Evolutionary conservation across 768 basidiomycete species (phyloP), one percentile per base, ranked within the genome.

Genomic region (Crepidotus variabilis): DNA sequence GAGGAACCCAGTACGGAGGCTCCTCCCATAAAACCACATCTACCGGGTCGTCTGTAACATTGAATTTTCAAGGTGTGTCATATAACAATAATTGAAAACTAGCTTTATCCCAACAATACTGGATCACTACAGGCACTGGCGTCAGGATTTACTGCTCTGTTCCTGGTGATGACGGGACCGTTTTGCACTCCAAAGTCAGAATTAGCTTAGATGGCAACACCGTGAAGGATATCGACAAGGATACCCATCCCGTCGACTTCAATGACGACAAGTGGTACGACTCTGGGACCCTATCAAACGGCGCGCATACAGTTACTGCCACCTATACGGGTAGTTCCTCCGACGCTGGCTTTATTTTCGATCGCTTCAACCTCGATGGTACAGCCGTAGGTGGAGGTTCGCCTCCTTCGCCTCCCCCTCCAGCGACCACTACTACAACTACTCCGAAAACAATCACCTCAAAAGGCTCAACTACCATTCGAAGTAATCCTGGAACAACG

Each of bases 191-290:
- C 39, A 43, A 43, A 20, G 39, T 20, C 13, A 2, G 14, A 43
- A 14, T 43, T 11, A 43, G 3, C 14, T 43, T 43, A 11, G 39
- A 43, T 11, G 18, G 18, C 39, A 43, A 11, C 39, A 20, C 39
- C 3, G 39, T 20, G 3, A 20, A 16, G 5, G 18, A 14, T 11
- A 16, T 52, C 51, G 28, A 52, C 13, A 13, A 52, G 6, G 18
- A 21, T 16, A 33, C 51, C n/a, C 51, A 52, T 22, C 34, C 51
- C 6, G 24, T 21, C 51, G 34, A 52, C 7, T 60, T 36, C 55
- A 58, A 60, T 36, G 45, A 60, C 20, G 62, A 63, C 33, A 8
- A 14, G 2, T 60, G 62, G 59, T 59, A 54, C 20, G 57, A 63
- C 56, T 60, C 57, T 20, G 61, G 61, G 2, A 18, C 52, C 1